Evolutionary conservation across 2,329 filamentous ascomycete species (phyloP).

Genomic region (Fusarium sublunatum): DNA sequence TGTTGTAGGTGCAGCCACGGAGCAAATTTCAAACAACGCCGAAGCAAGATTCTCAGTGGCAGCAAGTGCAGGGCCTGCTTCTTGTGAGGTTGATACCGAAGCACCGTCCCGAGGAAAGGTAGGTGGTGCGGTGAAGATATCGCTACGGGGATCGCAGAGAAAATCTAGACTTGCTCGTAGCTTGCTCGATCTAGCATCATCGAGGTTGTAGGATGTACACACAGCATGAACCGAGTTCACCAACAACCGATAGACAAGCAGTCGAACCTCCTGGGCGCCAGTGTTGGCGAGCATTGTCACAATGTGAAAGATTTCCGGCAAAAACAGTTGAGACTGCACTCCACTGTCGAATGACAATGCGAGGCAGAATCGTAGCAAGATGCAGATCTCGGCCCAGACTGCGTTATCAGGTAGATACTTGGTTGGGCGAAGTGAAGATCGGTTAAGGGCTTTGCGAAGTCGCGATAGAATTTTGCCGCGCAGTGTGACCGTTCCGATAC

Average conservation of each 20-base stretch:
- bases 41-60: conserved; percentile 71
- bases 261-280: conserved; percentile 66
- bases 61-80: conserved; percentile 61
- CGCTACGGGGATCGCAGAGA: conserved; percentile 68
- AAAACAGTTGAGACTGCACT: conserved; percentile 73
- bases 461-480: conserved; percentile 73
- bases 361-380: conserved; percentile 73
- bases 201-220: conserved; percentile 72
- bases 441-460: conserved; percentile 73
- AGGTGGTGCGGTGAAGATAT: conserved; percentile 65
- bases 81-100: conserved; percentile 65
- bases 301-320: conserved; percentile 76
- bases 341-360: conserved; percentile 75
- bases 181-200: conserved; percentile 68
- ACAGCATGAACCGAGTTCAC: conserved; percentile 76
- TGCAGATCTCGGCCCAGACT: conserved; percentile 76
- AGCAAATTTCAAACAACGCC: conserved; percentile 72
- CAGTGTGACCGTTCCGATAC: conserved; percentile 73
- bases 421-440: conserved; percentile 74
- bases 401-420: conserved; percentile 73
- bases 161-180: conserved; percentile 67
- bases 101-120: conserved; percentile 62
- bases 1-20: conserved; percentile 70
- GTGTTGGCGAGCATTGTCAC: conserved; percentile 78
- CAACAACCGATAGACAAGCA: conserved; percentile 70